Evolutionary conservation across 352 stramenopile genomes (phyloP), one percentile per base, ranked within the genome.

Genomic region (Phytophthora rubi): DNA sequence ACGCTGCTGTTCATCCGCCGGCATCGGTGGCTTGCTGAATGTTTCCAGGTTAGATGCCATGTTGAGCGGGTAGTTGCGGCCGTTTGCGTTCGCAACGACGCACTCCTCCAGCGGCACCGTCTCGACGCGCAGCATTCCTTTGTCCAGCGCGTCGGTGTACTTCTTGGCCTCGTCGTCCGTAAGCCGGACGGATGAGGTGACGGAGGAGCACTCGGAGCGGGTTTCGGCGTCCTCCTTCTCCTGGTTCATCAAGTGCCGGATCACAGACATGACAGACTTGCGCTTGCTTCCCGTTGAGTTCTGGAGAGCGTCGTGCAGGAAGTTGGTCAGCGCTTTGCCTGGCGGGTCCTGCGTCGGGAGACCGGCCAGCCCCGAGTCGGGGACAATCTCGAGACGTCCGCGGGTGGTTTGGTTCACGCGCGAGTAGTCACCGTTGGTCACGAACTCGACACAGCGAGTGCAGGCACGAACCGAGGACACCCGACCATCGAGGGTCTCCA

Each of bases 221-320:
- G 49, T 28, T 28, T 76, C 68, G 10, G 49, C 37, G 8, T 74
- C 60, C 6, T 64, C 71, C 35, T 71, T 68, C 18, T 86, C 77
- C 30, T 88, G 79, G 18, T 81, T 79, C 15, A 92, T 58, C 52
- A 92, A 59, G 37, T 81, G 69, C 51, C 87, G 79, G 65, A 92
- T 86, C 23, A 92, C 82, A 1, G 68, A 86, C 77, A 88, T 81
- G 9, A 90, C 71, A 10, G 79, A 84, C 59, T 82, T 72, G 6
- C 59, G 62, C 47, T 75, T 76, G 62, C 30, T 68, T 15, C 70
- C 73, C 1, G 73, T 75, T 8, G 69, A 73, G 45, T 59, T 78
- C 35, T 79, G 65, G 18, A 81, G 56, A 4, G 70, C 70, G 4
- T 79, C 67, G 21, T 79, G 52, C 52, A 81, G 30, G 51, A 76